A percentile compares a stretch with the other conserved stretches of the same genome.
phyloP scores from a whole-genome alignment of 257 asterid species.

The Coffea canephora region DNA sequence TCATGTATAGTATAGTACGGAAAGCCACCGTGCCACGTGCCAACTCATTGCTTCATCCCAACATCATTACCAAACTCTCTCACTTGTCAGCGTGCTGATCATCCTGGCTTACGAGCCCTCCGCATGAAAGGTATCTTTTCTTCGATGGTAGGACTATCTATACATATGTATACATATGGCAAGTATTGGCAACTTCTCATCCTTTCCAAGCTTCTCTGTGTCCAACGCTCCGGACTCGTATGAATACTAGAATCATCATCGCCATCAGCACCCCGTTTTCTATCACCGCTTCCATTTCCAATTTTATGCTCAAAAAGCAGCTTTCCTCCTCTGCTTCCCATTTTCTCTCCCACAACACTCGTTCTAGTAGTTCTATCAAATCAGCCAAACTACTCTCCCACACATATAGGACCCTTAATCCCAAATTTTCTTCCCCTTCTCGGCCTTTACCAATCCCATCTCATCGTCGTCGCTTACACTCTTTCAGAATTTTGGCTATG shows the following conservation, averaged over 20 bases:
- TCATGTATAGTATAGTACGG: too few species aligned
- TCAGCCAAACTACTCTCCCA: not conserved
- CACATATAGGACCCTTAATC: not conserved
- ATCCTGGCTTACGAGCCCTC: too few species aligned
- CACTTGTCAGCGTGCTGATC: too few species aligned
- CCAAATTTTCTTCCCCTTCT: not conserved
- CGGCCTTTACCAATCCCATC: not conserved
- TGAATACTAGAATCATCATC: not conserved
- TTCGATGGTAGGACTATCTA: too few species aligned
- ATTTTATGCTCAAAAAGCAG: conserved; percentile 47
- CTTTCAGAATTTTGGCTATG: conserved; percentile 49
- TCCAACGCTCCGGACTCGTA: not conserved
- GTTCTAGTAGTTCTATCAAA: not conserved
- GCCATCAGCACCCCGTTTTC: not conserved
- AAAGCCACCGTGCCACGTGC: too few species aligned
- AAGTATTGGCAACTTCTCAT: conserved; percentile 2
- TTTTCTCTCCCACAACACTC: conserved; percentile 19
- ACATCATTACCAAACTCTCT: too few species aligned
- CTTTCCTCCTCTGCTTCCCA: conserved; percentile 31
- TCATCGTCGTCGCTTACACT: conserved; percentile 31
- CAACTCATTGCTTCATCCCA: too few species aligned
- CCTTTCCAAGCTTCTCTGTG: conserved; percentile 16
- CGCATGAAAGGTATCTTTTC: too few species aligned
- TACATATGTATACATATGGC: conserved; percentile 8
- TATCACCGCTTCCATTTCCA: conserved; percentile 5